Conservation (phyloP, 73 alveolate species). For the Uronychia binucleata region DNA sequence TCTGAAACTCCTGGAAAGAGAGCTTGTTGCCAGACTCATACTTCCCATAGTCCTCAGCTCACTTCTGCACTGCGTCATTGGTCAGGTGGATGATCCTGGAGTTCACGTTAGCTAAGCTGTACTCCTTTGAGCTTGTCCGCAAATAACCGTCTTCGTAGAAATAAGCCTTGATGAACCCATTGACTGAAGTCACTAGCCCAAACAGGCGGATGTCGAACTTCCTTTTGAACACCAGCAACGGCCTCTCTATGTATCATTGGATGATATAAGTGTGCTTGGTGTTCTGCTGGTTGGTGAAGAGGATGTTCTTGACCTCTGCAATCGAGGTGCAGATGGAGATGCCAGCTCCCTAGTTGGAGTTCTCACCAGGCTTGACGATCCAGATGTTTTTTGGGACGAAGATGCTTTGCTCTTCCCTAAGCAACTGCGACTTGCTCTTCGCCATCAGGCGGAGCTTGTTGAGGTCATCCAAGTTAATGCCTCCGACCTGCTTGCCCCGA, state of each 20-base stretch:
- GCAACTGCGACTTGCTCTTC: constrained; percentile 13
- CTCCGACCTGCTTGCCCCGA: too few species aligned
- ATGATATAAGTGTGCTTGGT: constrained; percentile 63
- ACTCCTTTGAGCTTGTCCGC: constrained; percentile 76
- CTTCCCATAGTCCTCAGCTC: constrained; percentile 88
- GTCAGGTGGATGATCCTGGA: constrained; percentile 84
- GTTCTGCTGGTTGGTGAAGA: neutral
- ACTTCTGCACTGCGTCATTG: constrained; percentile 93
- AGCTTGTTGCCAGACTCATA: constrained; percentile 93
- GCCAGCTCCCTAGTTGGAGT: constrained; percentile 54
- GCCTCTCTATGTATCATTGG: constrained; percentile 92
- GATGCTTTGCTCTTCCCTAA: constrained; percentile 8
- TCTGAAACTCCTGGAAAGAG: constrained; percentile 79
- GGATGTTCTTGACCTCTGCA: constrained; percentile 11
- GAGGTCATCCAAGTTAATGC: too few species aligned
- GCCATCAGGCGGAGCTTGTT: too few species aligned
- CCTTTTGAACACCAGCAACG: constrained; percentile 86
- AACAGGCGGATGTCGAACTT: constrained; percentile 95
- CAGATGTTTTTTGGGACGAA: constrained; percentile 44
- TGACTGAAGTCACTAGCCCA: constrained; percentile 77
- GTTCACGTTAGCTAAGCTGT: constrained; percentile 44
- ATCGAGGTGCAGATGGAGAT: constrained; percentile 22
- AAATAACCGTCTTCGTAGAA: constrained; percentile 80
- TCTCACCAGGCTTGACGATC: constrained; percentile 58
- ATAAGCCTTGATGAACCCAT: constrained; percentile 69